Conservation (phyloP, 345 rosid genomes). For the Moricandia moricandioides region DNA sequence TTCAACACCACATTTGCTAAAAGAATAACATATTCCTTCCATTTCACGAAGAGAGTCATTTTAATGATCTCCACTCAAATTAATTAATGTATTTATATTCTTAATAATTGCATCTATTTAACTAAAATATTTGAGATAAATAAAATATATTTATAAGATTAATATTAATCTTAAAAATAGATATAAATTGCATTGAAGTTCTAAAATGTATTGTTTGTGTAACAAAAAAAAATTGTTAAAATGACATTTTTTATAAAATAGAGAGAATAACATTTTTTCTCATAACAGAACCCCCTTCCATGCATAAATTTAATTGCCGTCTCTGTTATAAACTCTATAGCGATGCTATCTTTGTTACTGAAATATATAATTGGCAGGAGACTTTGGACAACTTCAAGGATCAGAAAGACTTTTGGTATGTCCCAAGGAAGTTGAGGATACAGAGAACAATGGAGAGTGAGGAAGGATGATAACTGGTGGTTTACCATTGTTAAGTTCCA, state of each 20-base stretch:
- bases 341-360: neutral
- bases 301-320: neutral
- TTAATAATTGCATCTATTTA: too few species aligned
- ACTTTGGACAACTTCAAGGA: constrained; percentile 64
- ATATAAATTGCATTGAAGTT: too few species aligned
- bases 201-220: too few species aligned
- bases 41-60: too few species aligned
- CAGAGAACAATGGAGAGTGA: constrained; percentile 46
- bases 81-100: too few species aligned
- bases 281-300: neutral
- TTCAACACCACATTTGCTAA: neutral
- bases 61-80: too few species aligned
- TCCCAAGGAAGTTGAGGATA: constrained; percentile 49
- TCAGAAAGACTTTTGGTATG: constrained; percentile 85
- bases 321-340: neutral
- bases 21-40: neutral
- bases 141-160: too few species aligned
- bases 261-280: neutral
- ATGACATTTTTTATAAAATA: too few species aligned
- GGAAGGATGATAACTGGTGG: constrained; percentile 84
- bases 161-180: too few species aligned
- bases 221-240: too few species aligned
- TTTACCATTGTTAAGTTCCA: constrained; percentile 75
- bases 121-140: too few species aligned
- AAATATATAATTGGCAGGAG: constrained; percentile 49